Evolutionary conservation across 345 rosid species (phyloP).

Genomic region (Populus nigra): DNA sequence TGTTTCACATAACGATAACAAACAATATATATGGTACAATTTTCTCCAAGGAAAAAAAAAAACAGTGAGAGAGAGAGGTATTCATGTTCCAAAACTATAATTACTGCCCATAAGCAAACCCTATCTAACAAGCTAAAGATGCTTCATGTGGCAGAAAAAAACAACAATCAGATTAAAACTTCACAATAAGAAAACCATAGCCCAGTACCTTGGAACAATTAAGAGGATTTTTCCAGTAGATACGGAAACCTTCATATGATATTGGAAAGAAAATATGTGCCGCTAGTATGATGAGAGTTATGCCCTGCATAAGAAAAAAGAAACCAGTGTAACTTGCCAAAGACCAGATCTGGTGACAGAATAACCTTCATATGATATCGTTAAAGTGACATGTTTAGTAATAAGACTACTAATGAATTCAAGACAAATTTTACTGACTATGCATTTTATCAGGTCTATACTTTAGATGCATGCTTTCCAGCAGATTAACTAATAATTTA

Average conservation of each 20-base stretch:
- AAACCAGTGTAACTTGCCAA: background rate
- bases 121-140: background rate
- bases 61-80: background rate
- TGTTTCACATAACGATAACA: background rate
- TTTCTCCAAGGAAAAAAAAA: background rate
- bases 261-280: slow-evolving; percentile 70
- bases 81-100: background rate
- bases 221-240: slow-evolving; percentile 60
- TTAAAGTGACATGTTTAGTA: too few relatives aligned
- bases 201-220: slow-evolving; percentile 61
- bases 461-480: too few relatives aligned
- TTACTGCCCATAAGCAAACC: background rate
- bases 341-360: background rate
- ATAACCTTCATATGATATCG: too few relatives aligned
- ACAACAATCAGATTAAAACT: background rate
- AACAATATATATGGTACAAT: background rate
- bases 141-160: background rate
- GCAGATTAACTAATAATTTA: too few relatives aligned
- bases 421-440: too few relatives aligned
- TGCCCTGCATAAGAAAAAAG: slow-evolving; percentile 43
- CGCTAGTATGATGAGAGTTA: slow-evolving; percentile 58
- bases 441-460: too few relatives aligned
- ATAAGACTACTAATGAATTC: too few relatives aligned
- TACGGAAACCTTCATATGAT: slow-evolving; percentile 62
- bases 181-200: slow-evolving; percentile 4